Evolutionary conservation across 2,329 filamentous ascomycete species (phyloP).

Genomic region (Penicillium polonicum): DNA sequence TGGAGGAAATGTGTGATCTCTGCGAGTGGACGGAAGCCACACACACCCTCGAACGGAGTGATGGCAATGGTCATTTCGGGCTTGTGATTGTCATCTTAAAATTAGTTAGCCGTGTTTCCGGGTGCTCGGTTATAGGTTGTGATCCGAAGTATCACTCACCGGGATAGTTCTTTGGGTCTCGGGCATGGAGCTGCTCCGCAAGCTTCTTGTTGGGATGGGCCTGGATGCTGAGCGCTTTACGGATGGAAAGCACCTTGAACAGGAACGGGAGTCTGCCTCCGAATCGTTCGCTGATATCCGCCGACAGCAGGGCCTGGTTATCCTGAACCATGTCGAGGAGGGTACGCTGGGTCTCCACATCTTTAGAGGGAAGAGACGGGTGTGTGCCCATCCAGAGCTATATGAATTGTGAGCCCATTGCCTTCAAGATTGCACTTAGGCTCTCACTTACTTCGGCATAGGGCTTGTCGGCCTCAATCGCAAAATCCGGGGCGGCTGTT

Average conservation of each 20-base stretch:
- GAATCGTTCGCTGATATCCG: slow-evolving; percentile 71
- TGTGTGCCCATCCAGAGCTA: slow-evolving; percentile 99
- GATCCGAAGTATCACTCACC: slow-evolving; percentile 35
- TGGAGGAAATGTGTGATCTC: slow-evolving; percentile 86
- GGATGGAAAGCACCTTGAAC: slow-evolving; percentile 95
- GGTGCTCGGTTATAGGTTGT: neutral
- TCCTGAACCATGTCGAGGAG: slow-evolving; percentile 84
- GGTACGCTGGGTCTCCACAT: slow-evolving; percentile 77
- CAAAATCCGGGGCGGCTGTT: slow-evolving; percentile 71
- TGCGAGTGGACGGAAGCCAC: slow-evolving; percentile 83
- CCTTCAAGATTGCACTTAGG: neutral
- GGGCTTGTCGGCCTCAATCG: slow-evolving; percentile 80
- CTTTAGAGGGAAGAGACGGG: slow-evolving; percentile 90
- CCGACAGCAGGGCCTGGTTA: slow-evolving; percentile 78
- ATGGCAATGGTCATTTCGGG: slow-evolving; percentile 99
- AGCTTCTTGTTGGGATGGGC: slow-evolving; percentile 95
- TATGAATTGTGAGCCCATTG: slow-evolving; percentile 40
- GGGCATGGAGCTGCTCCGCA: slow-evolving; percentile 80
- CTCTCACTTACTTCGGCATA: slow-evolving; percentile 73
- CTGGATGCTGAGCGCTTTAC: slow-evolving; percentile 94
- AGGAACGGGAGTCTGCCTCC: slow-evolving; percentile 85
- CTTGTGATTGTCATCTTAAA: slow-evolving; percentile 91
- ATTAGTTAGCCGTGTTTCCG: neutral
- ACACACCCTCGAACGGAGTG: slow-evolving; percentile 92
- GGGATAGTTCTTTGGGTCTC: slow-evolving; percentile 90